These are phyloP conservation scores for Pythium myriotylum DNA, from an alignment of 352 stramenopile genomes.

Conservation along the genomic window DNA sequence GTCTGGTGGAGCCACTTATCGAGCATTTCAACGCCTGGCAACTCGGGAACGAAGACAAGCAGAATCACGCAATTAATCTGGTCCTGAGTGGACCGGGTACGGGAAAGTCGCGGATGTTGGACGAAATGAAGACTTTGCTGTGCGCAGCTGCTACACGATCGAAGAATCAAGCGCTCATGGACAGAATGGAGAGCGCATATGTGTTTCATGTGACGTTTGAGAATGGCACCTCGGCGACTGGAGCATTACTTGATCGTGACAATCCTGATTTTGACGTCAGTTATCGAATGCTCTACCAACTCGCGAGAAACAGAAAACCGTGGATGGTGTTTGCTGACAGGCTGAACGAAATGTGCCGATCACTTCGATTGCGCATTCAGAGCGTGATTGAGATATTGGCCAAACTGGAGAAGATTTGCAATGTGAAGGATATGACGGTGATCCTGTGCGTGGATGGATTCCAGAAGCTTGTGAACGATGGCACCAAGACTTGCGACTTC, in stretches of 20 bases:
- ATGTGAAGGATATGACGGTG: constrained; percentile 33
- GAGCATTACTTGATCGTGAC: background rate
- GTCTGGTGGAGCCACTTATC: constrained; percentile 7
- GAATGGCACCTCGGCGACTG: no score
- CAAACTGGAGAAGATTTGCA: constrained; percentile 12
- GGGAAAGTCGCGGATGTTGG: constrained; percentile 31
- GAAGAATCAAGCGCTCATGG: constrained; percentile 20
- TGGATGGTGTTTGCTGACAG: constrained; percentile 5
- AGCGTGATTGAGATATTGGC: background rate
- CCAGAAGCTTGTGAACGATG: constrained; percentile 24
- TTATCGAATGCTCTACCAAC: constrained; percentile 35
- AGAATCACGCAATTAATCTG: constrained; percentile 15
- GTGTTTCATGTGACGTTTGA: constrained; percentile 13
- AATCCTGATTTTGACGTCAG: constrained; percentile 26
- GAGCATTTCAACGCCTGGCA: constrained; percentile 15
- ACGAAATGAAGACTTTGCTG: constrained; percentile 34
- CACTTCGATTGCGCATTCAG: background rate
- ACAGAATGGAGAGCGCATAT: constrained; percentile 19
- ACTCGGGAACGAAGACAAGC: constrained; percentile 14
- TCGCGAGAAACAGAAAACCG: constrained; percentile 13
- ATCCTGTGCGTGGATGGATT: constrained; percentile 36
- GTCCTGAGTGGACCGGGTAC: constrained; percentile 25
- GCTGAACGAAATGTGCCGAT: constrained; percentile 1
- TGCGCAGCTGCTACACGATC: constrained; percentile 18
- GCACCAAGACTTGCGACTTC: background rate